phyloP scores from a whole-genome alignment of 306 rosid genomes.

The Hippophae tibetana region DNA sequence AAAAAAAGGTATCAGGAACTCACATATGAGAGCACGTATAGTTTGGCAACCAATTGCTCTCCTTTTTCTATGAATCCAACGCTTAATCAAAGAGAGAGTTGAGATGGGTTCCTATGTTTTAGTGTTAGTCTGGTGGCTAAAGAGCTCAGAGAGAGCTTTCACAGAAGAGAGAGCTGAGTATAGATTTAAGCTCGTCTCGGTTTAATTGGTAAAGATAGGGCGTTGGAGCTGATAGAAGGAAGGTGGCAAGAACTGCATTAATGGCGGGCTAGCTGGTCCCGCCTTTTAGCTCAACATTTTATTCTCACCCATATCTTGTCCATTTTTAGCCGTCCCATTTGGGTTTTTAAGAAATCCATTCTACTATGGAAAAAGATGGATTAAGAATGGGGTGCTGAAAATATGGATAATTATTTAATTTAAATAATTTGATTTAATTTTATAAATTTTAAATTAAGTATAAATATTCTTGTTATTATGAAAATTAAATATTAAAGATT shows the following conservation, averaged over 20 bases:
- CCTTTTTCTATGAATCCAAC: background rate
- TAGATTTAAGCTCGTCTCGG: constrained; percentile 7
- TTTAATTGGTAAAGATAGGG: constrained; percentile 4
- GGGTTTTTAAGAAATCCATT: too few relatives aligned
- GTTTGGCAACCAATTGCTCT: constrained; percentile 11
- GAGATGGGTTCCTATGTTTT: constrained; percentile 5
- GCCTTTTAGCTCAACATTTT: constrained; percentile 9
- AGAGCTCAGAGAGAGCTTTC: constrained; percentile 18
- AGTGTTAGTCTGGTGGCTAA: constrained; percentile 5
- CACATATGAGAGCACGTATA: constrained; percentile 5
- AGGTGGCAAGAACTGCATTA: constrained; percentile 21
- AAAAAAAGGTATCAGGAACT: background rate
- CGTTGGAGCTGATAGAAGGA: constrained; percentile 14
- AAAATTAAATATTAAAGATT: too few relatives aligned
- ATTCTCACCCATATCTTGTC: background rate
- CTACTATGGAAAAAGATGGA: too few relatives aligned
- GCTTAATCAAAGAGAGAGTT: constrained; percentile 2
- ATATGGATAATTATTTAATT: too few relatives aligned
- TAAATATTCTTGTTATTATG: too few relatives aligned
- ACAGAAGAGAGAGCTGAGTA: constrained; percentile 18
- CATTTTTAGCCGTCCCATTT: too few relatives aligned
- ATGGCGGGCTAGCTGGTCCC: constrained; percentile 28
- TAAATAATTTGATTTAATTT: too few relatives aligned
- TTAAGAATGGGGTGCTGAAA: too few relatives aligned
- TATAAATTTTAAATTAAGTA: too few relatives aligned